Evolutionary conservation across 371 early-diverging fungal species (phyloP).

Genomic region (Lichtheimia ornata): DNA sequence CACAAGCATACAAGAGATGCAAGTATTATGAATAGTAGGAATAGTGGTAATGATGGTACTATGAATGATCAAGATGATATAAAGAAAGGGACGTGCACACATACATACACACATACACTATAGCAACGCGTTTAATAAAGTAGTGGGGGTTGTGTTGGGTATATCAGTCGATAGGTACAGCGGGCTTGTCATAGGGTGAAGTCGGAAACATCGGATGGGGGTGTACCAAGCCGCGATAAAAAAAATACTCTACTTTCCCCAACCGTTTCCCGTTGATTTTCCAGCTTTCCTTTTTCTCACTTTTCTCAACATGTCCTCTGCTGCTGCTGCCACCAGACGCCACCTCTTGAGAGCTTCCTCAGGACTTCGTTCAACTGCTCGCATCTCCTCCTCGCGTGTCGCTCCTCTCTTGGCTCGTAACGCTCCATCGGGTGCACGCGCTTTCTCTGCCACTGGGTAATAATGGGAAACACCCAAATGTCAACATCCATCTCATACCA

Average conservation of each 20-base stretch:
- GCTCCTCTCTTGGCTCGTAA: conserved; percentile 39
- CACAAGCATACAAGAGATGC: too few relatives aligned
- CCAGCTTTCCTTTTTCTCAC: conserved; percentile 12
- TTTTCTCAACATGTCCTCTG: conserved; percentile 27
- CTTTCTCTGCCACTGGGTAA: conserved; percentile 44
- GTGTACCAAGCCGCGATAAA: neutral
- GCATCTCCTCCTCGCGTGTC: conserved; percentile 29
- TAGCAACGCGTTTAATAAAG: too few relatives aligned
- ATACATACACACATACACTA: too few relatives aligned
- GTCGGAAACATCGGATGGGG: conserved; percentile 11
- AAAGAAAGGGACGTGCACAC: too few relatives aligned
- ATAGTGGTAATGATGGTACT: too few relatives aligned
- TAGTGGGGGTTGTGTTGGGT: too few relatives aligned
- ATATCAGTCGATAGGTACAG: too few relatives aligned
- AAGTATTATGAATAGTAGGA: too few relatives aligned
- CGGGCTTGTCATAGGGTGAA: conserved; percentile 7
- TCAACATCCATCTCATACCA: neutral
- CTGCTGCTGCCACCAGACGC: conserved; percentile 44
- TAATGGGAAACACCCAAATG: neutral
- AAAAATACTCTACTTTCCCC: conserved; percentile 1
- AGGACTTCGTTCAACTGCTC: conserved; percentile 39
- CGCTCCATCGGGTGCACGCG: conserved; percentile 28
- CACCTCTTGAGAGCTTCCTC: conserved; percentile 42
- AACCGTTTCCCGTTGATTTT: conserved; percentile 15
- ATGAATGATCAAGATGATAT: too few relatives aligned